A percentile compares a stretch with the other conserved stretches of the same genome.
Conservation (phyloP, 139 green algal species). For the Chlamydomonas urium region DNA sequence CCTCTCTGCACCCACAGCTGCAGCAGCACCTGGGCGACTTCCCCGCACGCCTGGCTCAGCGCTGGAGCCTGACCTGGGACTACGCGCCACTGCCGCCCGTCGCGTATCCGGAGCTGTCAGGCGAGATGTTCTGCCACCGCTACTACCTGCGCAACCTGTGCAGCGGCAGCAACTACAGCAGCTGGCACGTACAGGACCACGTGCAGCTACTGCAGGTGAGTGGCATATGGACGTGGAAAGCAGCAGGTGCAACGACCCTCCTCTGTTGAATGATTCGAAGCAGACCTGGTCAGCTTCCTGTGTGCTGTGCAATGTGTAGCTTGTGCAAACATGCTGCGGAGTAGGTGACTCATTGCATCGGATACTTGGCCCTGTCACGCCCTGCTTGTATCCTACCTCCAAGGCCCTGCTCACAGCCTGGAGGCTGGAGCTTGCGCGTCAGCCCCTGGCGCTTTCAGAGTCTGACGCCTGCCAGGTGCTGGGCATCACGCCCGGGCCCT, state of each 20-base stretch:
- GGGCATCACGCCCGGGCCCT: slow-evolving; percentile 39
- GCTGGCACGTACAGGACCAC: slow-evolving; percentile 81
- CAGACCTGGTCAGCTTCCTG: too few species aligned
- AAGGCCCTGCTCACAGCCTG: slow-evolving; percentile 83
- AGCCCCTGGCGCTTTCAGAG: slow-evolving; percentile 69
- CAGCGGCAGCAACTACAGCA: slow-evolving; percentile 69
- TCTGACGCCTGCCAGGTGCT: slow-evolving; percentile 62
- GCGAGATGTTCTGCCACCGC: slow-evolving; percentile 86
- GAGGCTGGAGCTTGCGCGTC: slow-evolving; percentile 70
- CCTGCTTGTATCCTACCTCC: too few species aligned
- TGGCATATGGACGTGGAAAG: too few species aligned
- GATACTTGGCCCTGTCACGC: too few species aligned
- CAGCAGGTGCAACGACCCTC: too few species aligned
- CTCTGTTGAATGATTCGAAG: too few species aligned
- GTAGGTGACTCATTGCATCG: too few species aligned
- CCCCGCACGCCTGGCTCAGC: slow-evolving; percentile 56
- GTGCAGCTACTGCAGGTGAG: slow-evolving; percentile 79
- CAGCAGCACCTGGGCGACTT: slow-evolving; percentile 66
- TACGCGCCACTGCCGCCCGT: slow-evolving; percentile 87
- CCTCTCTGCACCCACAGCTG: slow-evolving; percentile 24
- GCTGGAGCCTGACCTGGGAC: slow-evolving; percentile 65
- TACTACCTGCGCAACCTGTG: slow-evolving; percentile 94
- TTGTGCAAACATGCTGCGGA: too few species aligned
- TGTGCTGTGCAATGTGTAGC: too few species aligned
- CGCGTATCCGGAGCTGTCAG: slow-evolving; percentile 79